Evolutionary conservation across 441 rosid genomes (phyloP), one percentile per base, ranked within the genome.

Genomic region (Croton setiger): DNA sequence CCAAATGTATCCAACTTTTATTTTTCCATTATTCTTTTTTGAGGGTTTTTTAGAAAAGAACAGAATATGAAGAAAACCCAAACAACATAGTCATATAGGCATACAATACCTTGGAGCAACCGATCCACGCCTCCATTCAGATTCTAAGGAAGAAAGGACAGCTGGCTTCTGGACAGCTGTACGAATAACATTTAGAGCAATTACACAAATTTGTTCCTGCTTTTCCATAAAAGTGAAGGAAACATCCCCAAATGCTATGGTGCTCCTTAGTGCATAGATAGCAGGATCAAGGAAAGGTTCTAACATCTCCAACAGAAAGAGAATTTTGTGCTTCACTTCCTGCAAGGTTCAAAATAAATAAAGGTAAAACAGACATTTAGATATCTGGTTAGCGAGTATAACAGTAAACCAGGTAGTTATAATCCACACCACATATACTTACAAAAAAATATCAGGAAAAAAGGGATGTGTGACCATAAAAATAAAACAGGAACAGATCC

Each of bases 231-330:
- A 81, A 69, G 81, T 69, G 54, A 76, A 75, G 65, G 86, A 82
- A 48, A 85, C 78, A 68, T 86, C 89, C 45, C 96, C 90, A 75
- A 89, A 86, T 44, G 88, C 79, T 80, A 83, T 85, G 70, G 81
- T 78, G 77, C 85, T 86, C 77, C 79, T 85, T 36, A 81, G 70
- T 60, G 85, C 75, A 68, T 73, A 71, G 60, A 91, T 83, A 64
- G 85, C 91, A 72, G 90, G 90, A 81, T 87, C 96, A 64, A 91
- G 87, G 74, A 87, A 89, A 77, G 92, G 92, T 79, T 89, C 97
- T 72, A 91, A 82, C 91, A 91, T 86, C 83, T 91, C 97, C 74
- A 91, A 72, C 63, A 91, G 91, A 76, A 91, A 91, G 54, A 91
- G 90, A 84, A 91, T 89, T 78, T 77, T 84, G 76, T 85, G 92